Conservation (phyloP, 2,329 filamentous ascomycete genomes). For the Sporothrix luriei region DNA sequence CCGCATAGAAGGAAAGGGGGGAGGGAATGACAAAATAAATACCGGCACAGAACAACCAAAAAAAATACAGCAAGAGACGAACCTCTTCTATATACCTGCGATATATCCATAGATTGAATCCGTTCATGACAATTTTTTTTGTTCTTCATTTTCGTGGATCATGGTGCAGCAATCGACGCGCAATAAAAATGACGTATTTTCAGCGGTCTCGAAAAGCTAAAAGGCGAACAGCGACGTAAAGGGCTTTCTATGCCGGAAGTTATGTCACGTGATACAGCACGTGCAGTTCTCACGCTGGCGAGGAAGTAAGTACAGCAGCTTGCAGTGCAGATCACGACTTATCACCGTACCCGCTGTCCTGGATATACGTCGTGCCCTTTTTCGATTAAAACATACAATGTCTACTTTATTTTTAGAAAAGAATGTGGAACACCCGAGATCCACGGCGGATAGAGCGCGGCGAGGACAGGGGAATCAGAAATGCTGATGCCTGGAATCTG, state of each 20-base stretch:
- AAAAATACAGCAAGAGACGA: background rate
- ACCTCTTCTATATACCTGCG: background rate
- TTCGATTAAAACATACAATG: background rate
- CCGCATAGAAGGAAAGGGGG: background rate
- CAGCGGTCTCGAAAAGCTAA: background rate
- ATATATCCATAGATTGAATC: slow-evolving; percentile 1
- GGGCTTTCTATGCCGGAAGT: background rate
- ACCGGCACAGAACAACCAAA: background rate
- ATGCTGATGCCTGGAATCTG: slow-evolving; percentile 25
- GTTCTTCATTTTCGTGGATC: background rate
- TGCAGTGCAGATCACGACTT: background rate
- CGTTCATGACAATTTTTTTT: background rate
- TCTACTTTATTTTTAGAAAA: slow-evolving; percentile 20
- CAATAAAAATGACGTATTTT: slow-evolving; percentile 28
- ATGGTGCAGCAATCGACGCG: background rate
- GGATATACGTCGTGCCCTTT: background rate
- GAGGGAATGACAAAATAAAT: background rate
- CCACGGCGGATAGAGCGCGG: background rate
- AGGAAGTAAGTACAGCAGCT: background rate
- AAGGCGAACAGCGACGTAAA: too few species aligned
- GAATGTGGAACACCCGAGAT: background rate
- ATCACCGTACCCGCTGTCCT: background rate
- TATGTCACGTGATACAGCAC: background rate
- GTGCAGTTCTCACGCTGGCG: background rate
- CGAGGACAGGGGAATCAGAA: background rate